Evolutionary conservation across 2,329 filamentous ascomycete species (phyloP), one percentile per base, ranked within the genome.

Genomic region (Blastomyces emzantsi): DNA sequence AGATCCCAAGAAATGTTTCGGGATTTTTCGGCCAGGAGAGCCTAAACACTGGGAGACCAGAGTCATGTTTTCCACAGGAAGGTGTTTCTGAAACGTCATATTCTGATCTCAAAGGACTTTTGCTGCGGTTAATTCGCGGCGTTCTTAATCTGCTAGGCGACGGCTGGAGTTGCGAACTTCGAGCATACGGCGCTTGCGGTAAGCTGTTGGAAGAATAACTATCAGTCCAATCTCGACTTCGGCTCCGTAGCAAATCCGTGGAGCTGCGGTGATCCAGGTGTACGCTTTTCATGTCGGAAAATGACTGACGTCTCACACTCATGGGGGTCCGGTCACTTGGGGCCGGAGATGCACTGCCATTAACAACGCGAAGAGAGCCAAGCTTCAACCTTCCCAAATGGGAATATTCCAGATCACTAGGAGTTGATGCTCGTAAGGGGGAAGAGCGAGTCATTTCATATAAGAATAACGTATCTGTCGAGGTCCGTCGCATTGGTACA

Each of bases 291-390:
- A 62, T 43, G 51, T 62, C 61, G n/a, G 52, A 33, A 43, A 55
- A 47, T 33, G 61, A 62, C 30, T 62, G 61, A 17, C 52, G 61
- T 52, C 52, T 45, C 22, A 54, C 19, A 19, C 61, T 62, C 52
- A n/a, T 47, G 6, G 61, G 36, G n/a, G 45, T 30, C 6, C 49
- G 71, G 36, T 76, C 73, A 64, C 73, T 77, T 13, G 74, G 70
- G 41, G 72, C 74, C 11, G 75, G 74, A 13, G 75, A 77, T n/a
- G 69, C 69, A 28, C 73, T 73, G 5, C 73, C 73, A 63, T 77
- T 77, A 7, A 77, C 75, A 8, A 77, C 73, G 28, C 75, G 73
- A 39, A 77, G 62, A n/a, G 75, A 76, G 11, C 75, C 75, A 30
- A 75, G 65, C 59, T 76, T 76, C n/a, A 77, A 68, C 7, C 71